Base-by-base conservation (phyloP, 495 filamentous ascomycete species). In the Penicillium flavigenum region DNA sequence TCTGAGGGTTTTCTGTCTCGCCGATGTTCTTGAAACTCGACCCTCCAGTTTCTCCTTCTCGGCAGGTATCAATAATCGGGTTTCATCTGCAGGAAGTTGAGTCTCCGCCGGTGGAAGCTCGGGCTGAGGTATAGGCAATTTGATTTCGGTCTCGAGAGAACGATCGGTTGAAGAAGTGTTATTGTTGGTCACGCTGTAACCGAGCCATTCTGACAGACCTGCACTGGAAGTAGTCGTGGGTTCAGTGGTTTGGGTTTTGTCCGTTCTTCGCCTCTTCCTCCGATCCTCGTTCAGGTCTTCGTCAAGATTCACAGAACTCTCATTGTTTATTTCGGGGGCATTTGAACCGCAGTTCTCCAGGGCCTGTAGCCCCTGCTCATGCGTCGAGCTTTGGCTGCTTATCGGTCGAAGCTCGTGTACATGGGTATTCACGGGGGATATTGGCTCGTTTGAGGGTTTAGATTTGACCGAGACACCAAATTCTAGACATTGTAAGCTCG, bases 261-360 rank as follows among this genome's bases (percentile, higher is more conserved):
- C 63, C 12, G 72, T 81, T 60, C 79, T 84, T 41, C 76, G 72
- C 17, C 83, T 72, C 62, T 86, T 85, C 39, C 74, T 69, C 22
- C 78, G 68, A 39, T 59, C 47, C 14, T 67, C 56, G 54, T 82
- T 81, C 0, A 70, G 72, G 47, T 82, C 78, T 41, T 74, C 72
- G 9, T 76, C 71, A 1, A 29, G 12, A 8, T 26, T 8, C 16
- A 16, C 24, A 3, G 44, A 16, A 12, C 9, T 36, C 8, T 26
- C 53, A 14, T 24, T 17, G 9, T 6, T 29, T 9, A 11, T 11
- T 14, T 47, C 17, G 12, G 10, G 16, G 5, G 4, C 2, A 29
- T 36, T 31, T 7, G 9, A 14, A 14, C 39, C 10, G 5, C 6
- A 4, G 8, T 27, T 26, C 14, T 38, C 22, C 3, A 4, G 7